Base-by-base conservation (phyloP, 192 early-diverging fungal genomes). In the Backusella sp. region DNA sequence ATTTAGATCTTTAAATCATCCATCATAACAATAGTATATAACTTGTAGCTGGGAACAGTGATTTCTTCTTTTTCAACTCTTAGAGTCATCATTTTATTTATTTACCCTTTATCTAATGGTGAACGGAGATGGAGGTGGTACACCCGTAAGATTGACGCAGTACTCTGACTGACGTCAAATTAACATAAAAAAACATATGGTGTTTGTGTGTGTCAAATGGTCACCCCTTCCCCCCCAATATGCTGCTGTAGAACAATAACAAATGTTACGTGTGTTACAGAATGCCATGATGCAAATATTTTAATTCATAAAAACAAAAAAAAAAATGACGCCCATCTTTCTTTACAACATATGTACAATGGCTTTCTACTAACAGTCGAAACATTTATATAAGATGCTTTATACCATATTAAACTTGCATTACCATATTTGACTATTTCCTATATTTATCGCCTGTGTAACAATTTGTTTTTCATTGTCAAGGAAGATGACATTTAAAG, bases 401-500 rank as follows among this genome's bases (percentile, higher is more conserved):
- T 49, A 49, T 49, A 49, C 19, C 4, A 11, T 28, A 62, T 28
- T 9, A 59, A 59, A 59, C 8, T 59, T 28, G n/a, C 9, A 28
- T 62, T 62, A 14, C 56, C 23, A 62, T 62, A 62, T 62, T 62
- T 62, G 23, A 62, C 14, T 12, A 23, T 9, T 62, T 62, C 56
- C 56, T 62, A 11, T 23, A 62, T 62, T 12, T 11, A 28, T 26
- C 8, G 11, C 2, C 11, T 28, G 56, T 62, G 56, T 62, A 62
- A 62, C 56, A 12, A 11, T 62, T 62, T 28, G 19, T 23, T 53
- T 53, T 53, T 28, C 56, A 62, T 62, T 62, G 56, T 62, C 56
- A 62, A 62, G 56, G 23, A 59, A 59, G 11, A 59, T 59, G 53
- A 59, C 53, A 59, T 59, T 59, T 59, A 59, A 59, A 59, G 53